Conservation (phyloP, 306 rosid genomes). For the Acacia crassicarpa region DNA sequence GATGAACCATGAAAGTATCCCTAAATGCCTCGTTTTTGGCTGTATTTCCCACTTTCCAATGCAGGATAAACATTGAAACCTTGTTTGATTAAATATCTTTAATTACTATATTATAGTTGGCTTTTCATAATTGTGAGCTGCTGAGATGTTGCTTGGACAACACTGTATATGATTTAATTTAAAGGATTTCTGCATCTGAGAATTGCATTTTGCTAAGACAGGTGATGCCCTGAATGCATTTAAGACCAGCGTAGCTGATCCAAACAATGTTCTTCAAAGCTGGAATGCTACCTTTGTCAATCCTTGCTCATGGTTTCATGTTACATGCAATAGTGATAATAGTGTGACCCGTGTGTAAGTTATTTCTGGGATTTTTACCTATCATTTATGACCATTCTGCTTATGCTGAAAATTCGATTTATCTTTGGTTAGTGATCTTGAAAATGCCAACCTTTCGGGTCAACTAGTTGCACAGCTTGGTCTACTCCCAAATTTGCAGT, state of each 20-base stretch:
- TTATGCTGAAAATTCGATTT: background rate
- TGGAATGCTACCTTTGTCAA: conserved; percentile 67
- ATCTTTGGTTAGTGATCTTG: conserved; percentile 60
- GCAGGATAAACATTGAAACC: background rate
- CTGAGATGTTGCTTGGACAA: too few species aligned
- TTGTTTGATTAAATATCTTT: background rate
- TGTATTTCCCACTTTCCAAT: background rate
- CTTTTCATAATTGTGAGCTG: background rate
- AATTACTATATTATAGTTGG: background rate
- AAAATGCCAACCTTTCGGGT: conserved; percentile 72
- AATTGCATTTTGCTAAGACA: conserved; percentile 16
- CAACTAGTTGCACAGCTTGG: conserved; percentile 64
- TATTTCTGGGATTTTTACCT: conserved; percentile 11
- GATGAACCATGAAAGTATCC: background rate
- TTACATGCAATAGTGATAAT: conserved; percentile 52
- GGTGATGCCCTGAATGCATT: conserved; percentile 68
- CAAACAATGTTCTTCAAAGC: conserved; percentile 51
- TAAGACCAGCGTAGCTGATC: conserved; percentile 52
- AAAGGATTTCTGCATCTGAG: background rate
- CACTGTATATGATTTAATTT: background rate
- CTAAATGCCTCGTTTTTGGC: background rate
- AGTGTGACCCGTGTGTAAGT: conserved; percentile 72
- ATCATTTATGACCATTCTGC: background rate
- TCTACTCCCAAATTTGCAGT: conserved; percentile 54
- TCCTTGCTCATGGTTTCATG: conserved; percentile 85